Base-by-base conservation (phyloP, 345 rosid species). In the Populus davidiana region DNA sequence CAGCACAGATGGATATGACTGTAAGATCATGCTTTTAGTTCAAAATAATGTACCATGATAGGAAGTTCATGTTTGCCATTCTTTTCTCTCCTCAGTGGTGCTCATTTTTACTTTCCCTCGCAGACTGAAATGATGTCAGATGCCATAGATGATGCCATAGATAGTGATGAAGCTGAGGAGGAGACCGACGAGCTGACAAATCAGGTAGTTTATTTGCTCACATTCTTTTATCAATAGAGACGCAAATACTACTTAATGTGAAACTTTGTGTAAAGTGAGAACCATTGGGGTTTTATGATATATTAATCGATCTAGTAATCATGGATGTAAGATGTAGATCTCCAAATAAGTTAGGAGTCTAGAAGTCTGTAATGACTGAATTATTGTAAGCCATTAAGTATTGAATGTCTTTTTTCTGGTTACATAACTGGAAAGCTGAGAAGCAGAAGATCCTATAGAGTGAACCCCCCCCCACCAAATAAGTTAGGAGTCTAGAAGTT, bases 81-180 rank as follows among this genome's bases (percentile, higher is more conserved):
- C 77, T 56, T 29, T 70, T 76, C 81, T 33, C 67, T 23, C 70
- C 56, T 66, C 5, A 38, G 14, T 21, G 78, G 44, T 76, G 67
- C 72, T 86, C 43, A 81, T 77, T 59, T 50, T 33, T 47, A 21
- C 59, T 49, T 78, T 23, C 85, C 67, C 75, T 20, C 84, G 80
- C 91, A 95, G 99, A 89, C 91, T 47, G 98, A 96, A 84, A 93
- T 93, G 98, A 92, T 96, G 97, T 92, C 99, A 69, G 97, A 96
- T 39, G 77, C 94, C 65, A 92, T 96, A 79, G 97, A 96, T 75
- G 96, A 89, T 82, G 90, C 92, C 69, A 80, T 96, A 87, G 99
- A 96, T 73, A 36, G 91, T 78, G 99, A 93, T 35, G 98, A 92
- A 83, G 98, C 98, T 59, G 98, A 96, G 85, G 98, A 93, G 41